Evolutionary conservation across 768 basidiomycete species (phyloP).

Genomic region (Boletus bicolor): DNA sequence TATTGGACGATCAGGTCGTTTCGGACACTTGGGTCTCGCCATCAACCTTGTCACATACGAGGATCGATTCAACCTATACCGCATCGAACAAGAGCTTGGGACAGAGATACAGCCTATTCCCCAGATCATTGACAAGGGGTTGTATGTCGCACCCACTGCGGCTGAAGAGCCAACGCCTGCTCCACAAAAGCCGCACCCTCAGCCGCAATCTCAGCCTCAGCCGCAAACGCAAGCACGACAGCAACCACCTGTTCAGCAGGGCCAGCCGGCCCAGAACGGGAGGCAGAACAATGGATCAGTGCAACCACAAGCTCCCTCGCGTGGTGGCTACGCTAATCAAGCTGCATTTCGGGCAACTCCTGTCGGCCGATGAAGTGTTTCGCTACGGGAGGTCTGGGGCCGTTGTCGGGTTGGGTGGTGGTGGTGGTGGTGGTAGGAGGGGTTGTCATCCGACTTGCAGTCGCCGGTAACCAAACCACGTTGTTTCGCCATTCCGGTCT

Average conservation of each 20-base stretch:
- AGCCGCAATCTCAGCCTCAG: slow-evolving; percentile 34
- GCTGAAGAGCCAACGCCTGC: slow-evolving; percentile 44
- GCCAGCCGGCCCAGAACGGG: slow-evolving; percentile 25
- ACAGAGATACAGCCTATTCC: slow-evolving; percentile 98
- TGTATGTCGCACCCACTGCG: slow-evolving; percentile 85
- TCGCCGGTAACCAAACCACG: slow-evolving; percentile 8
- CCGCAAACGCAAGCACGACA: slow-evolving; percentile 27
- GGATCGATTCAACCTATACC: slow-evolving; percentile 95
- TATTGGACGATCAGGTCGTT: slow-evolving; percentile 96
- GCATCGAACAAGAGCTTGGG: slow-evolving; percentile 97
- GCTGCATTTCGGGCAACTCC: slow-evolving; percentile 29
- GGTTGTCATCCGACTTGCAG: slow-evolving; percentile 13
- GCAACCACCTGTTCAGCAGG: slow-evolving; percentile 24
- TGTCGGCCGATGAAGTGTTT: slow-evolving; percentile 24
- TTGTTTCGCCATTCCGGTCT: slow-evolving; percentile 14
- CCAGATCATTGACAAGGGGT: slow-evolving; percentile 79
- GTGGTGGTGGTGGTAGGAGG: not conserved
- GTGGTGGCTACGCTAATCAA: slow-evolving; percentile 24
- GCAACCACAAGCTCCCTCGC: slow-evolving; percentile 22
- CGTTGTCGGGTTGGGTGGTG: not conserved
- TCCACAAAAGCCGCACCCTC: slow-evolving; percentile 38
- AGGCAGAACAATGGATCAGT: slow-evolving; percentile 26
- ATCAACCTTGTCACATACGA: slow-evolving; percentile 98
- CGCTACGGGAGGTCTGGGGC: not conserved
- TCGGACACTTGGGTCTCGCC: slow-evolving; percentile 94